Evolutionary conservation across 441 rosid species (phyloP).

Genomic region (Mallotus repandus): DNA sequence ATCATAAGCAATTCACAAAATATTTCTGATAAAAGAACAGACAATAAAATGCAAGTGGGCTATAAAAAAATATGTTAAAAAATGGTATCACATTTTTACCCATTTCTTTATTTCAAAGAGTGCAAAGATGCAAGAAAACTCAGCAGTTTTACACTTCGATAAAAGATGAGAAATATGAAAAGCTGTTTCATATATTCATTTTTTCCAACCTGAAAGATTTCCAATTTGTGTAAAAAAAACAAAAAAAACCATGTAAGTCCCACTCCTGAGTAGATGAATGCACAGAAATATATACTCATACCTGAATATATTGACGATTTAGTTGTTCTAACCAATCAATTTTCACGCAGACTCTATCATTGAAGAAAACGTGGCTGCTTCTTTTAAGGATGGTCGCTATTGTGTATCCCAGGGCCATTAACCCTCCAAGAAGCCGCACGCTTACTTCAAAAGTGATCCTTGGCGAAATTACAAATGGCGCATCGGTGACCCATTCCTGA

Average conservation of each 20-base stretch:
- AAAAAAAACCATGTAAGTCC: not conserved
- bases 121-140: not conserved
- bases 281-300: constrained; percentile 23
- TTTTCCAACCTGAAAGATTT: not conserved
- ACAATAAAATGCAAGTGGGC: too few relatives aligned
- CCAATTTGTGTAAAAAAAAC: not conserved
- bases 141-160: too few relatives aligned
- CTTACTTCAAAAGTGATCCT: constrained; percentile 98
- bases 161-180: not conserved
- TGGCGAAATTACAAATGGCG: constrained; percentile 96
- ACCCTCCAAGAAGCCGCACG: constrained; percentile 97
- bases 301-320: constrained; percentile 92
- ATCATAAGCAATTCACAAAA: too few relatives aligned
- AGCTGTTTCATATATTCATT: not conserved
- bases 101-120: too few relatives aligned
- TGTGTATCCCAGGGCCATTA: constrained; percentile 97
- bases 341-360: constrained; percentile 75
- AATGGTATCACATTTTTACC: too few relatives aligned
- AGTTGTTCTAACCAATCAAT: constrained; percentile 95
- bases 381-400: constrained; percentile 94
- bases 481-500: constrained; percentile 96
- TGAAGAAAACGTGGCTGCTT: constrained; percentile 81
- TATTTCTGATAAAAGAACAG: too few relatives aligned
- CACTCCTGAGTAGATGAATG: constrained; percentile 1
- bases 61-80: too few relatives aligned